phyloP scores from a whole-genome alignment of 345 rosid genomes.

The Lepidium didymum region DNA sequence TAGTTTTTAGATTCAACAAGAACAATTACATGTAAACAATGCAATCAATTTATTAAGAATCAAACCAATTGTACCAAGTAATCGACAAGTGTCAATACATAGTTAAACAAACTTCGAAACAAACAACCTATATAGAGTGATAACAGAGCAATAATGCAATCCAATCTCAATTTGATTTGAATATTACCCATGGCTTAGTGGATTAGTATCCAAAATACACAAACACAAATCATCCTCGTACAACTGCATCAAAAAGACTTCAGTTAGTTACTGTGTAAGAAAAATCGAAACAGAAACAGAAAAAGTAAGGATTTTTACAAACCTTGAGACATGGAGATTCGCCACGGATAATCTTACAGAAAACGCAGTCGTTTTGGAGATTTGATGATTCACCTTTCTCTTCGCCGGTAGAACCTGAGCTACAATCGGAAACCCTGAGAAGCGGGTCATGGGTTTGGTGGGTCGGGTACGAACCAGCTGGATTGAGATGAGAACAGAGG shows the following conservation, averaged over 20 bases:
- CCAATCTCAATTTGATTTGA: conserved; percentile 29
- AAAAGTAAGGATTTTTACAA: background rate
- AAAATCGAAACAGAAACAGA: background rate
- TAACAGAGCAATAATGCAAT: background rate
- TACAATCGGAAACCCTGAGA: conserved; percentile 33
- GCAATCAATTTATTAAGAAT: no score
- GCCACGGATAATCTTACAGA: conserved; percentile 73
- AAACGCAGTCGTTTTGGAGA: conserved; percentile 54
- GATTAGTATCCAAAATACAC: conserved; percentile 78
- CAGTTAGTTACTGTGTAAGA: background rate
- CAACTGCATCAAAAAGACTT: conserved; percentile 41
- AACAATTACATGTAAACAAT: background rate
- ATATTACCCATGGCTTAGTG: conserved; percentile 85
- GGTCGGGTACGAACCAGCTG: conserved; percentile 10
- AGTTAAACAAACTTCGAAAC: background rate
- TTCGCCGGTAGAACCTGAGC: conserved; percentile 16
- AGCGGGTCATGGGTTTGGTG: background rate
- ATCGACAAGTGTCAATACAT: background rate
- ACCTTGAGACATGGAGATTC: conserved; percentile 76
- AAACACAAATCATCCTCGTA: conserved; percentile 87
- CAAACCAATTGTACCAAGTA: background rate
- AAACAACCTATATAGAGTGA: background rate
- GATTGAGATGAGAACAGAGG: conserved; percentile 56
- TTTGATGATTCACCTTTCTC: background rate
- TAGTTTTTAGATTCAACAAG: background rate